These are phyloP conservation scores for Xylaria arbuscula DNA, from an alignment of 2,329 filamentous ascomycete genomes.

Conservation along the genomic window DNA sequence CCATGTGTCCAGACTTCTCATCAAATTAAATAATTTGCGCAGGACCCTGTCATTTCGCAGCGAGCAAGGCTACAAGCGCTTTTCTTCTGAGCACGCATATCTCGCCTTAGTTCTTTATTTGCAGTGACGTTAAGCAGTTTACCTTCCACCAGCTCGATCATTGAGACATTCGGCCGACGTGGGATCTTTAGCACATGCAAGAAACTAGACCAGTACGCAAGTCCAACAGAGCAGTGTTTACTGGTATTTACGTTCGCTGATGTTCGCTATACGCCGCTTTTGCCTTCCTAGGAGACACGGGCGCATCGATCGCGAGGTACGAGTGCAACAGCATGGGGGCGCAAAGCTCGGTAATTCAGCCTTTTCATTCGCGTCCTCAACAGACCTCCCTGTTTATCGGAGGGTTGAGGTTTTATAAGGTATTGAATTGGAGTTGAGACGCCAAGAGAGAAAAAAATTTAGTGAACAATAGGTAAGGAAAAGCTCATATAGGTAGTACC, in stretches of 20 bases:
- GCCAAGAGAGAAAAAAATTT: too few species aligned
- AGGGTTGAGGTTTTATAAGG: too few species aligned
- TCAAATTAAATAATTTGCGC: not conserved
- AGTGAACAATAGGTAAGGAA: too few species aligned
- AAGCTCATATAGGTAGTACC: too few species aligned
- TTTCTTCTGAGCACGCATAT: not conserved
- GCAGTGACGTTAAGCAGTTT: not conserved
- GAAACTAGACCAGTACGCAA: conserved; percentile 63
- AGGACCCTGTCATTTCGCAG: too few species aligned
- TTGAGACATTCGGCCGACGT: not conserved
- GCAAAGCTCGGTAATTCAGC: too few species aligned
- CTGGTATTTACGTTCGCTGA: conserved; percentile 64
- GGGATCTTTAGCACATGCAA: not conserved
- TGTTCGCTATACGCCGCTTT: conserved; percentile 73
- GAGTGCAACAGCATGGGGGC: conserved; percentile 53
- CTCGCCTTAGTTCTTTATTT: too few species aligned
- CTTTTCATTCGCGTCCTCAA: too few species aligned
- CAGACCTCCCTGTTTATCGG: too few species aligned
- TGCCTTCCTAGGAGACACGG: not conserved
- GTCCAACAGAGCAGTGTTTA: conserved; percentile 58
- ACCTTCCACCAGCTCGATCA: not conserved
- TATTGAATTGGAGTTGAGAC: too few species aligned
- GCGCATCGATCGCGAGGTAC: not conserved
- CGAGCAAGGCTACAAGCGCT: not conserved
- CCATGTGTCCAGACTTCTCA: not conserved